These are phyloP conservation scores for Mimosa bimucronata DNA, from an alignment of 306 rosid species.

Conservation along the genomic window DNA sequence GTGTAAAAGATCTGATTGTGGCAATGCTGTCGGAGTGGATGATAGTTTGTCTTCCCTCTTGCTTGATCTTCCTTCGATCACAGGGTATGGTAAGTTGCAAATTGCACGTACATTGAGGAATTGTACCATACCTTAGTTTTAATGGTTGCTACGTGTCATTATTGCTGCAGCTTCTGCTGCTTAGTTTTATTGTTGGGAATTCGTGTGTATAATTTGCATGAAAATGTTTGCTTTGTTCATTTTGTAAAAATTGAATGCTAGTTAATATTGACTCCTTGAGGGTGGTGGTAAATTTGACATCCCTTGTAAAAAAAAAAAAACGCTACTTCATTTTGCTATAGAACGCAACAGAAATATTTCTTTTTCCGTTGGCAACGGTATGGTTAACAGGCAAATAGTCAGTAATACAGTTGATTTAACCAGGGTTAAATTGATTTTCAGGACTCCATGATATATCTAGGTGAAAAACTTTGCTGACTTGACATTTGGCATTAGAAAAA, in stretches of 20 bases:
- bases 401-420: background rate
- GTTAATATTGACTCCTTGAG: background rate
- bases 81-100: constrained; percentile 89
- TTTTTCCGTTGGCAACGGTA: background rate
- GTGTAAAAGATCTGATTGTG: constrained; percentile 79
- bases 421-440: background rate
- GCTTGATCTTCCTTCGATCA: constrained; percentile 87
- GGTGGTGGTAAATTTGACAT: background rate
- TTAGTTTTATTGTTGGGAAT: background rate
- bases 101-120: no score
- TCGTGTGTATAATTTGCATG: background rate
- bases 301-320: background rate
- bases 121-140: background rate
- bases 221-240: background rate
- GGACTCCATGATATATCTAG: background rate
- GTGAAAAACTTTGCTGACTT: background rate
- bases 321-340: background rate
- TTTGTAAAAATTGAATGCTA: background rate
- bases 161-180: background rate
- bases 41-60: constrained; percentile 82
- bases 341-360: background rate
- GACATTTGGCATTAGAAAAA: background rate
- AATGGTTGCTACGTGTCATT: background rate
- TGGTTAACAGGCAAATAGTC: background rate
- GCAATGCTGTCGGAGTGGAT: constrained; percentile 73